Evolutionary conservation across 768 basidiomycete species (phyloP).

Genomic region (Infundibulicybe gibba): DNA sequence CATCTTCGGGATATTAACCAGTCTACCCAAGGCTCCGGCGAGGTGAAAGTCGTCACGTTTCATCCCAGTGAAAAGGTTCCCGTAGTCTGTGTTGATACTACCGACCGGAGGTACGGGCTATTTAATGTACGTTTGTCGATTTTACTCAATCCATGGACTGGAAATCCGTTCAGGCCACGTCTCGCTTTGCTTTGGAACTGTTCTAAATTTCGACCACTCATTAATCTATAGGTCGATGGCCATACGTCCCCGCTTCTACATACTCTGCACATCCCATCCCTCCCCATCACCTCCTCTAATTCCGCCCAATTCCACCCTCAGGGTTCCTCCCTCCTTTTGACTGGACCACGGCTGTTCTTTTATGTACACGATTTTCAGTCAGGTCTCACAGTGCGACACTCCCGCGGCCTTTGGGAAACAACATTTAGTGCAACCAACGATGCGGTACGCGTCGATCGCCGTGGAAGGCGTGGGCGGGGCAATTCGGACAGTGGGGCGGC

Average conservation of each 20-base stretch:
- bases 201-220: no score
- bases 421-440: slow-evolving; percentile 46
- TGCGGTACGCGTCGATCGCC: slow-evolving; percentile 17
- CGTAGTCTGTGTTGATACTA: slow-evolving; percentile 79
- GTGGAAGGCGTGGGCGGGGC: slow-evolving; percentile 26
- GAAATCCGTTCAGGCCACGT: neutral
- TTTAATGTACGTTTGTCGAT: slow-evolving; percentile 68
- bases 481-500: slow-evolving; percentile 14
- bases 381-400: slow-evolving; percentile 49
- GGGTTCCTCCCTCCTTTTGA: slow-evolving; percentile 79
- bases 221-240: slow-evolving; percentile 72
- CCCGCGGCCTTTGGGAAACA: slow-evolving; percentile 73
- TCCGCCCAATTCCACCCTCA: slow-evolving; percentile 83
- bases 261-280: slow-evolving; percentile 85
- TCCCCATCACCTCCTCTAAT: slow-evolving; percentile 66
- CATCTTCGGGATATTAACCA: slow-evolving; percentile 91
- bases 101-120: slow-evolving; percentile 85
- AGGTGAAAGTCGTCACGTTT: slow-evolving; percentile 78
- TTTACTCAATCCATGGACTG: neutral
- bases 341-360: slow-evolving; percentile 87
- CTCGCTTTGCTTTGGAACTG: no score
- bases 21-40: slow-evolving; percentile 58
- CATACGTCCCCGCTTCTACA: slow-evolving; percentile 88
- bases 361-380: slow-evolving; percentile 91
- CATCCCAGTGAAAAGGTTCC: slow-evolving; percentile 84